Evolutionary conservation across 1,284 basidiomycete genomes (phyloP), one percentile per base, ranked within the genome.

Genomic region (Ceratorhiza oryzae-sativae): DNA sequence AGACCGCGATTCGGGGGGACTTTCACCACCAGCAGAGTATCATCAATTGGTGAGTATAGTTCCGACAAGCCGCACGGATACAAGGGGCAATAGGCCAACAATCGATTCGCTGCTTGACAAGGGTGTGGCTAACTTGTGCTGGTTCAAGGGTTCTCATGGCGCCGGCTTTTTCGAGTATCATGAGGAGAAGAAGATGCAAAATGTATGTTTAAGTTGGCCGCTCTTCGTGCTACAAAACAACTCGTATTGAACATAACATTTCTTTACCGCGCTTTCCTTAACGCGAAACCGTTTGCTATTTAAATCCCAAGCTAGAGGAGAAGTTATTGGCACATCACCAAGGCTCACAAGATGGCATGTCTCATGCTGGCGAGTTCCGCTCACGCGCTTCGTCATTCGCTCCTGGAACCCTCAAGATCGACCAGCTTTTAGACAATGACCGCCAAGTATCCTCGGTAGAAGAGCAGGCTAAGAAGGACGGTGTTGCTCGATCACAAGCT

Each of bases 111-210:
- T n/a, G n/a, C n/a, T n/a, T n/a, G n/a, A n/a, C n/a, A n/a, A n/a
- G n/a, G n/a, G n/a, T n/a, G n/a, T n/a, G n/a, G 46, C 10, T 58
- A 30, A 58, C 20, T 20, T 34, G 25, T 42, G 34, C 18, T 68
- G 39, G 36, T 48, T 67, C 25, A 68, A 68, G 65, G 53, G 53
- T 39, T 68, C 65, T 5, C 65, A 68, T 46, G 65, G 65, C n/a
- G 65, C 65, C 77, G 89, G 88, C 0, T 92, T 88, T 80, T 92
- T 90, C 78, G 88, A 88, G 3, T 92, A 92, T 79, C 83, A 83
- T 30, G 90, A 92, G 75, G 91, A 92, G 80, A 90, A 88, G 77
- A 87, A 82, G 51, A 82, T 89, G 51, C 86, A 88, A 76, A 90
- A 90, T 75, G 91, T 92, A 82, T 76, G 87, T 30, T 13, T 51